phyloP scores from a whole-genome alignment of 2,329 filamentous ascomycete genomes.

The Lasiodiplodia sp. region DNA sequence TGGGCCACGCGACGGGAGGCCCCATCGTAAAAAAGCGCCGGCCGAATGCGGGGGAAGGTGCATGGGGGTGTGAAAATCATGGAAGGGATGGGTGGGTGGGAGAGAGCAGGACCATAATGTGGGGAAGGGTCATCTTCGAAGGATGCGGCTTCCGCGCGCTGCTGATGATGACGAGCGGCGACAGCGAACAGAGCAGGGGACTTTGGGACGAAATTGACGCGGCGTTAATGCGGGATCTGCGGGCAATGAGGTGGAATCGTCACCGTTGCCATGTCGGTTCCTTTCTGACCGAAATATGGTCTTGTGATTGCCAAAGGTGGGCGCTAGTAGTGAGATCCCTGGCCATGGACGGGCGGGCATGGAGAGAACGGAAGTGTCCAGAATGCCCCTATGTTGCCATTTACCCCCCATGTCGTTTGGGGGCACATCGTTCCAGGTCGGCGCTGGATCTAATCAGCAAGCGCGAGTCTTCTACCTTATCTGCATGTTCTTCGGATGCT shows the following conservation, averaged over 20 bases:
- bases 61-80: background rate
- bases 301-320: constrained; percentile 15
- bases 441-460: background rate
- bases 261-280: background rate
- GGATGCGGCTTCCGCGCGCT: background rate
- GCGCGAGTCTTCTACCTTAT: background rate
- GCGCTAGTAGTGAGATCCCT: constrained; percentile 4
- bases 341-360: background rate
- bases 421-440: background rate
- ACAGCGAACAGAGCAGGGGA: background rate
- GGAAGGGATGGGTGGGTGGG: background rate
- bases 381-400: constrained; percentile 1
- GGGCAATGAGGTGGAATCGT: background rate
- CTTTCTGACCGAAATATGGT: constrained; percentile 1
- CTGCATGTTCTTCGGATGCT: background rate
- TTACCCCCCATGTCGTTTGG: background rate
- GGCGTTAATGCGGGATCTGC: constrained; percentile 4
- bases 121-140: background rate
- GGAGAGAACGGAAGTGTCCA: background rate
- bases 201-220: background rate
- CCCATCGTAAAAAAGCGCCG: background rate
- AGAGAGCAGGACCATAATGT: background rate
- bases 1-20: background rate
- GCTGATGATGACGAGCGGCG: background rate
- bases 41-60: background rate